A percentile compares a stretch with the other conserved stretches of the same genome.
phyloP scores from a whole-genome alignment of 345 rosid genomes.

The Arabidopsis suecica region DNA sequence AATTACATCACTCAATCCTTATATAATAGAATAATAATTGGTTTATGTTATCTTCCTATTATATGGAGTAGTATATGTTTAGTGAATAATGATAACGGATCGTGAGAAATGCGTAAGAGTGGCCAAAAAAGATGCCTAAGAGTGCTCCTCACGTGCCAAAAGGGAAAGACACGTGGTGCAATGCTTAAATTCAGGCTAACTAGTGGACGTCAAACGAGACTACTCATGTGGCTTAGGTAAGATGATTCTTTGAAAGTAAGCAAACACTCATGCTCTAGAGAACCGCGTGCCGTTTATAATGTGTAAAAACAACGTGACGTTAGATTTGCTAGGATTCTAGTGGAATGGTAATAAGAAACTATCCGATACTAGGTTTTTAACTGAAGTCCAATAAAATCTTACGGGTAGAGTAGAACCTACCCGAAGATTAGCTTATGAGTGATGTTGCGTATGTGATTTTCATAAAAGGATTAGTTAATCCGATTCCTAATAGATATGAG shows the following conservation, averaged over 20 bases:
- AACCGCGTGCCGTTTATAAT: conserved; percentile 9
- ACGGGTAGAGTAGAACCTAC: neutral
- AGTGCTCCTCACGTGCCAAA: conserved; percentile 44
- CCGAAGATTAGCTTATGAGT: neutral
- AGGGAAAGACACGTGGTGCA: conserved; percentile 32
- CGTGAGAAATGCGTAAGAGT: conserved; percentile 39
- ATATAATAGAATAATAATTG: neutral
- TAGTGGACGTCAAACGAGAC: conserved; percentile 1
- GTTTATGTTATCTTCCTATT: conserved; percentile 32
- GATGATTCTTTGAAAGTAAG: conserved; percentile 2
- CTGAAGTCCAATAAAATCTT: neutral
- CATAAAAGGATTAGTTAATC: neutral
- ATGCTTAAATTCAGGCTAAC: neutral
- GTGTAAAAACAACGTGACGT: conserved; percentile 9
- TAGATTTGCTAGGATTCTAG: neutral
- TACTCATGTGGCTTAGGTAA: conserved; percentile 10
- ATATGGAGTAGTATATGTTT: neutral
- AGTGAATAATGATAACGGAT: conserved; percentile 33
- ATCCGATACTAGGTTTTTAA: neutral
- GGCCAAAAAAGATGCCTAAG: conserved; percentile 19
- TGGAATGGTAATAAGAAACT: neutral
- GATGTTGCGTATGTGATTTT: neutral
- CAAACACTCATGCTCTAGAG: conserved; percentile 15
- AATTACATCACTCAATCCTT: conserved; percentile 15
- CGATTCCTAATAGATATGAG: neutral